phyloP scores from a whole-genome alignment of 2,329 filamentous ascomycete genomes.

The Trichoderma pleuroti region DNA sequence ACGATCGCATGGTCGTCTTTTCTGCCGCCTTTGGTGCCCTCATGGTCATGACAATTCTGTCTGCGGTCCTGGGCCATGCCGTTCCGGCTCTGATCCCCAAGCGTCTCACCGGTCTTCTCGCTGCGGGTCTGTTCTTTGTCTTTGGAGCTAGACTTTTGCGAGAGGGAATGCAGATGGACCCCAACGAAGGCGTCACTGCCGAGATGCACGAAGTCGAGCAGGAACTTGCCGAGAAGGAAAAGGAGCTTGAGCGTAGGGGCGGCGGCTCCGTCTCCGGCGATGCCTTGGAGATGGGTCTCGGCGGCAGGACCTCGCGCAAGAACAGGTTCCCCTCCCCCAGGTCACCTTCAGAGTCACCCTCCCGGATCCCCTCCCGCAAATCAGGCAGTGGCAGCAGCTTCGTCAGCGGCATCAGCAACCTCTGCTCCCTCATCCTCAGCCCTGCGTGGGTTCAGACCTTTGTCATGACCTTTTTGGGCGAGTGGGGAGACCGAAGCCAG shows the following conservation, averaged over 20 bases:
- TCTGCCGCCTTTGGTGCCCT: slow-evolving; percentile 89
- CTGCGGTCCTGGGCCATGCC: slow-evolving; percentile 86
- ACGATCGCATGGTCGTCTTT: slow-evolving; percentile 89
- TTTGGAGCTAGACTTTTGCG: slow-evolving; percentile 82
- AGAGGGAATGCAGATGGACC: slow-evolving; percentile 85
- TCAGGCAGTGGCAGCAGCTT: slow-evolving; percentile 36
- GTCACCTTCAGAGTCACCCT: slow-evolving; percentile 73
- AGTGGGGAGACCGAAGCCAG: slow-evolving; percentile 97
- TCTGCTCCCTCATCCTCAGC: slow-evolving; percentile 82
- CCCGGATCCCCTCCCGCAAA: slow-evolving; percentile 54
- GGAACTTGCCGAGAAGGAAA: slow-evolving; percentile 91
- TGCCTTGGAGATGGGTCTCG: slow-evolving; percentile 73
- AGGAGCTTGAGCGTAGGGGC: slow-evolving; percentile 62
- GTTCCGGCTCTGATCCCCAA: slow-evolving; percentile 88
- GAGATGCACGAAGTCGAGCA: slow-evolving; percentile 97
- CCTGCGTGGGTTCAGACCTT: slow-evolving; percentile 99
- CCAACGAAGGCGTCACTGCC: slow-evolving; percentile 86
- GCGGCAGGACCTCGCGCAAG: slow-evolving; percentile 67
- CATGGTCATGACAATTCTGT: slow-evolving; percentile 91
- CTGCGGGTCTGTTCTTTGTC: slow-evolving; percentile 78
- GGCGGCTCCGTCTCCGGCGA: slow-evolving; percentile 67
- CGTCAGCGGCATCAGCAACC: slow-evolving; percentile 71
- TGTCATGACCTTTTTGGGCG: slow-evolving; percentile 96
- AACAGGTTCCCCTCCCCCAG: slow-evolving; percentile 76
- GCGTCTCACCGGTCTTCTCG: slow-evolving; percentile 83